phyloP scores from a whole-genome alignment of 768 basidiomycete species.

The Dacryopinax primogenitus region DNA sequence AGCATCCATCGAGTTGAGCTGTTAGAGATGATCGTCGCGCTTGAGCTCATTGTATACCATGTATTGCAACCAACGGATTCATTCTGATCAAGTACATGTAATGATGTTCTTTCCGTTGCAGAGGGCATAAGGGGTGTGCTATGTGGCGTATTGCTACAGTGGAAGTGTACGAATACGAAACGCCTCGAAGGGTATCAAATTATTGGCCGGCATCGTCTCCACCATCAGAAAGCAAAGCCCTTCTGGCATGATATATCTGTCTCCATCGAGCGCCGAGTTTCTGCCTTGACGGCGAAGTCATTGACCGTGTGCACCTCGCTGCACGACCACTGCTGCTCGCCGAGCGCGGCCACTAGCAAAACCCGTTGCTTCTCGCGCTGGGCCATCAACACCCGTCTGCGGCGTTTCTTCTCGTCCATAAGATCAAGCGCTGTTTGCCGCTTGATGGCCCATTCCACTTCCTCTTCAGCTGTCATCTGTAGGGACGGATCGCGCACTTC shows the following conservation, averaged over 20 bases:
- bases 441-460: constrained; percentile 31
- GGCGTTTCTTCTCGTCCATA: constrained; percentile 26
- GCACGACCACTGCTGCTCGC: neutral
- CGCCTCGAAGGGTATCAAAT: neutral
- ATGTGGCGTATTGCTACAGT: neutral
- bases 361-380: constrained; percentile 5
- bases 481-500: constrained; percentile 22
- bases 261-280: neutral
- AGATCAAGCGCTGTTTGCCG: constrained; percentile 28
- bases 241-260: neutral
- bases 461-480: constrained; percentile 18
- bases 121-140: neutral
- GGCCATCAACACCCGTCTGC: constrained; percentile 19
- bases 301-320: neutral
- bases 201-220: neutral
- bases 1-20: constrained; percentile 14
- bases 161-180: neutral
- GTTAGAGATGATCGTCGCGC: neutral
- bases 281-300: neutral
- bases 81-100: neutral
- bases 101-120: neutral
- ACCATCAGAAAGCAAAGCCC: neutral
- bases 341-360: neutral
- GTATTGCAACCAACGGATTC: neutral
- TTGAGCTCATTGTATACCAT: constrained; percentile 6